These are phyloP conservation scores for Draba incana DNA, from an alignment of 345 rosid genomes.

Conservation along the genomic window DNA sequence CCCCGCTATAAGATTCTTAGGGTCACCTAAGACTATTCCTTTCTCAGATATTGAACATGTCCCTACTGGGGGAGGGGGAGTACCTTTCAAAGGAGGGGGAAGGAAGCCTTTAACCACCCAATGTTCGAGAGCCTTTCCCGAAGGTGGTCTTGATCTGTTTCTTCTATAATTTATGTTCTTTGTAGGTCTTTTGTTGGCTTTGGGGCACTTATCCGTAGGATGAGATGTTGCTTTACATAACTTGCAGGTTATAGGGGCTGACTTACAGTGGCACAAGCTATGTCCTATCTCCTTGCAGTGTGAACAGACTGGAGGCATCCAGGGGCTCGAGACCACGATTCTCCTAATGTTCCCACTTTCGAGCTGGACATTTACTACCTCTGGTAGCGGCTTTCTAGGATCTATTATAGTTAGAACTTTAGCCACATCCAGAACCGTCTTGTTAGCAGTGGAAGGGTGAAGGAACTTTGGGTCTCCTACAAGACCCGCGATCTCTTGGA, in stretches of 20 bases:
- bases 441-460: background rate
- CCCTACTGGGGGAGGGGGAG: too few relatives aligned
- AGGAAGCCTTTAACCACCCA: too few relatives aligned
- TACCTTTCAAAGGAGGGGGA: too few relatives aligned
- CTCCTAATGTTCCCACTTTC: background rate
- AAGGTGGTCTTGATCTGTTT: too few relatives aligned
- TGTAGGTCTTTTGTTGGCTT: too few relatives aligned
- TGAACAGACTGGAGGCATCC: background rate
- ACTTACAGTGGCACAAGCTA: background rate
- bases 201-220: too few relatives aligned
- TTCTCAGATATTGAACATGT: too few relatives aligned
- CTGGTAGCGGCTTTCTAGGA: background rate
- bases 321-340: background rate
- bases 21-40: too few relatives aligned
- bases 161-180: too few relatives aligned
- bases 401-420: background rate
- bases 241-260: background rate
- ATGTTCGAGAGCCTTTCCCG: too few relatives aligned
- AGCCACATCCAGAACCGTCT: background rate
- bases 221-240: background rate
- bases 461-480: background rate
- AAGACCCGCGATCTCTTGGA: background rate
- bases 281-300: background rate
- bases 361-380: background rate
- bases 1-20: too few relatives aligned